Evolutionary conservation across 2,329 filamentous ascomycete genomes (phyloP).

Genomic region (Stromatinia cepivora): DNA sequence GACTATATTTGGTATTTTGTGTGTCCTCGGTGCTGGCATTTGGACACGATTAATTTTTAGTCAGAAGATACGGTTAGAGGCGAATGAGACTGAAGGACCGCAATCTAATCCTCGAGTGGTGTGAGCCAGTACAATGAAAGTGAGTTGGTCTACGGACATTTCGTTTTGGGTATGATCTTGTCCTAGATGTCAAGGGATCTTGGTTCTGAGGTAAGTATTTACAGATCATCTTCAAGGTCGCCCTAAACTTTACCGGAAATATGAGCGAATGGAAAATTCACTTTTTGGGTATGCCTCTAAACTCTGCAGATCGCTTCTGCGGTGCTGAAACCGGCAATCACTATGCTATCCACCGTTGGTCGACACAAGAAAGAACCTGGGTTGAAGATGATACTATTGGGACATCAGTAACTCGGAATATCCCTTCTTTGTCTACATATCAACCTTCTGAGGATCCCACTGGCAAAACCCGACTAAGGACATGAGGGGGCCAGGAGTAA

Average conservation of each 20-base stretch:
- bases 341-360: no score
- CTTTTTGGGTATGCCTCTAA: no score
- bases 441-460: conserved; percentile 52
- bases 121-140: conserved; percentile 52
- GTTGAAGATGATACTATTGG: conserved; percentile 48
- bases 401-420: conserved; percentile 55
- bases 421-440: conserved; percentile 51
- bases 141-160: conserved; percentile 57
- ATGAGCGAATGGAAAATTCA: no score
- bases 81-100: conserved; percentile 54
- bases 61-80: conserved; percentile 51
- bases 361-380: no score
- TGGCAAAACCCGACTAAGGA: conserved; percentile 41
- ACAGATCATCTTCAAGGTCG: no score
- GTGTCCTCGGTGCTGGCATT: conserved; percentile 51
- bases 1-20: conserved; percentile 42
- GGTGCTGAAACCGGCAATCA: no score
- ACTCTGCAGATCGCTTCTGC: no score
- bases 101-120: conserved; percentile 66
- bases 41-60: conserved; percentile 54
- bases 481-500: conserved; percentile 46
- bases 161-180: conserved; percentile 58
- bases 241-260: no score
- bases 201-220: no score
- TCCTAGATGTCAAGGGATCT: conserved; percentile 20